Base-by-base conservation (phyloP, 345 rosid species). In the Euclidium syriacum region DNA sequence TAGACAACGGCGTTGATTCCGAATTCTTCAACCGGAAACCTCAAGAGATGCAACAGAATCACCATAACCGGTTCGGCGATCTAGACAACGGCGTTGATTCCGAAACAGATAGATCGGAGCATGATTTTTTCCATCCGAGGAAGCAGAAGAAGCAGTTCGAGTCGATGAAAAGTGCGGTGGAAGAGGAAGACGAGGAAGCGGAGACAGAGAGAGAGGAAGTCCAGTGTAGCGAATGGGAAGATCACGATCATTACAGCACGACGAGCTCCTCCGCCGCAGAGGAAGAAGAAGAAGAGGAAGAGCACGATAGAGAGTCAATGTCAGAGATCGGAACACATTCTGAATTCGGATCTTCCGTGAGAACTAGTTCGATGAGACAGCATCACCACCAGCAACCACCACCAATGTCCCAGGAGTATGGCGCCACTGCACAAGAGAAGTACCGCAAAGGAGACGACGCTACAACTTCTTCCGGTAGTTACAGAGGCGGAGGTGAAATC, bases 191-290 rank as follows among this genome's bases (percentile, higher is more conserved):
- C 16, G 60, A 42, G 10, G 89, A 74, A 7, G 77, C 68, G 42
- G 88, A 85, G 75, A 74, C 87, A 1, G 97, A 87, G 71, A 76
- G 95, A 61, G 99, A 94, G 77, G 99, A 94, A 66, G 99, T 94
- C 17, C 96, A 83, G 67, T 94, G 96, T 76, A 94, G 97, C 48
- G 97, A 94, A 38, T 94, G 96, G 97, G 99, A 76, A 1, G 96
- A 90, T 73, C 96, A 73, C 41, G 91, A 83, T 70, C 90, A 67
- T 55, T 81, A 81, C 75, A 87, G 85, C 61, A 81, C 75, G 4
- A 79, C 87, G 10, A 71, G 78, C 24, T 80, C 90, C 14, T 85
- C 96, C 5, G 77, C 75, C 4, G 88, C 65, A 4, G 85, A 61
- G 6, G 75, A 54, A 10, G 82, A 74, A 17, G 80, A 76, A 14